A percentile compares a stretch with the other conserved stretches of the same genome.
Evolutionary conservation across 1,284 basidiomycete genomes (phyloP).

Genomic region (Fomitopsis pinicola): DNA sequence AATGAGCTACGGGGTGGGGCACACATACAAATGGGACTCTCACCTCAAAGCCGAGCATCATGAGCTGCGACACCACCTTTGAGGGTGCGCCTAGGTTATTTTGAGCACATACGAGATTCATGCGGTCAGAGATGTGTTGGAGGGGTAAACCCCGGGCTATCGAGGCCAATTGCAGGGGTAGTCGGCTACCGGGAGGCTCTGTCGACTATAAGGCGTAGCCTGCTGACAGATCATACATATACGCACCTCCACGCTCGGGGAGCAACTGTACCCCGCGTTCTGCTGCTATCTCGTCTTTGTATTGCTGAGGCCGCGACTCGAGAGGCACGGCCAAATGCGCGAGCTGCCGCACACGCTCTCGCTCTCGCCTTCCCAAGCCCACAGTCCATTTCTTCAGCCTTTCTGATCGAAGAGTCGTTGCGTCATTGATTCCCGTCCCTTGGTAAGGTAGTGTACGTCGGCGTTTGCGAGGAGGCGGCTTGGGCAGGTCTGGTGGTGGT

Average conservation of each 20-base stretch:
- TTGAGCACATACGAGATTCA: conserved; percentile 77
- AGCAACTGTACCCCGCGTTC: conserved; percentile 64
- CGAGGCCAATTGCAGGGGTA: conserved; percentile 65
- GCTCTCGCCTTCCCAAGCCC: conserved; percentile 64
- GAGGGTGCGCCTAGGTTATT: conserved; percentile 61
- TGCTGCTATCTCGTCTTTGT: conserved; percentile 62
- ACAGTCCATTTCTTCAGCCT: conserved; percentile 75
- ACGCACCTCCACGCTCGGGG: conserved; percentile 56
- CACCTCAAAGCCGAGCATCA: conserved; percentile 77
- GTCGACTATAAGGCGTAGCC: not conserved
- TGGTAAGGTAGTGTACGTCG: conserved; percentile 67
- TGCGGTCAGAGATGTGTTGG: conserved; percentile 74
- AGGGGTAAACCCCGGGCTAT: conserved; percentile 64
- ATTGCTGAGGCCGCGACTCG: conserved; percentile 34
- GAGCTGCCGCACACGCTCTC: conserved; percentile 61
- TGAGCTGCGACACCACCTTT: conserved; percentile 58
- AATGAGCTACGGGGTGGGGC: not conserved
- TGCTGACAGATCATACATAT: not conserved
- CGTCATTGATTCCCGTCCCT: conserved; percentile 50
- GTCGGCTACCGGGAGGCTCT: conserved; percentile 70
- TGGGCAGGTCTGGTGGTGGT: conserved; percentile 54
- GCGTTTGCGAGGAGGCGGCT: conserved; percentile 68
- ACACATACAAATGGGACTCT: no score
- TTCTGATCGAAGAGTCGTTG: conserved; percentile 49
- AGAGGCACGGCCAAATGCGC: conserved; percentile 30